Base-by-base conservation (phyloP, 2,329 filamentous ascomycete genomes). In the Nannizziopsis arthrosporioides region DNA sequence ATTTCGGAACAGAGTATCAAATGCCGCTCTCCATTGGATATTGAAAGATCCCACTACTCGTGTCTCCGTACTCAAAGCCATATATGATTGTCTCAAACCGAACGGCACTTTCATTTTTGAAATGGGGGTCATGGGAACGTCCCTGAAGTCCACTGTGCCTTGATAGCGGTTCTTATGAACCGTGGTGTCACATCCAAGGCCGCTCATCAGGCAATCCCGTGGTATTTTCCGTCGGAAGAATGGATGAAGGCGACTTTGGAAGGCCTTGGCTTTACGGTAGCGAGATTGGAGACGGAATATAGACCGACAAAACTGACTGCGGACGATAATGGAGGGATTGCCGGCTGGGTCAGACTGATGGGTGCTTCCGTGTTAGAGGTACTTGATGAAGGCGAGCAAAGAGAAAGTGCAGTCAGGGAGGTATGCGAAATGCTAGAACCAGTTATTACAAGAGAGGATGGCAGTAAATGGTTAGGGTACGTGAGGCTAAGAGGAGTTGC, bases 111-210 rank as follows among this genome's bases (percentile, higher is more conserved):
- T 85, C 50, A 73, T 75, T 8, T 84, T 85, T 56, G 82, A 86
- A 62, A 82, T 82, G 77, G 82, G 83, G 82, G 81, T 0, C 72
- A 80, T 43, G 83, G 82, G 15, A 85, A 85, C 61, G 72, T 83
- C 1, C 67, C 70, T 1, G 82, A 85, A 62, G 73, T 82, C 55
- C 72, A 76, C 22, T 68, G 75, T 0, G 77, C 77, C 1, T 65
- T 84, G 6, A 63, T 80, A 3, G 67, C 70, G 12, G 73, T 73
- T 1, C 66, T 82, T 1, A 62, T 66, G 1, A 60, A 70, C 12
- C 69, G 73, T 1, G 73, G 76, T 1, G 59, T 79, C 0, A 68
- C 75, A 0, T 54, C 81, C 1, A 57, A 66, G n/a, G 63, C 65
- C 8, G 75, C 76, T 0, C 52, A 67, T 15, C 71, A 69, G 11